Conservation (phyloP, 805 yeast species). For the Cephaloascus fragrans region DNA sequence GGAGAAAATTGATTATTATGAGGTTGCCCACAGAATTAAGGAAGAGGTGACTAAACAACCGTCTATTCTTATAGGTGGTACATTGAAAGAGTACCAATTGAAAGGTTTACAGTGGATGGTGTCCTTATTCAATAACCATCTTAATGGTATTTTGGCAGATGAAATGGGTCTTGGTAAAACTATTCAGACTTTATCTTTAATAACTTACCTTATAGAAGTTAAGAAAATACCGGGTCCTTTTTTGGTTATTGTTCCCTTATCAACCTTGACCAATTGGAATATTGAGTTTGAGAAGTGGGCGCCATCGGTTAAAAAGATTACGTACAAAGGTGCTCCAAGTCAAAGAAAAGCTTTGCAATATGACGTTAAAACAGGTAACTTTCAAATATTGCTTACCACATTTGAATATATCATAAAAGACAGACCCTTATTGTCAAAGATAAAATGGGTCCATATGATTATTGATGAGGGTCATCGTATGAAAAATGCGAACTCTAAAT, state of each 20-base stretch:
- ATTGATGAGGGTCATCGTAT: slow-evolving; percentile 88
- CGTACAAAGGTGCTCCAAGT: slow-evolving; percentile 70
- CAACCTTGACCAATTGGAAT: slow-evolving; percentile 82
- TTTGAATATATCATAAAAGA: slow-evolving; percentile 77
- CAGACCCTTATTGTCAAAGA: slow-evolving; percentile 56
- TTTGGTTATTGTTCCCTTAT: slow-evolving; percentile 73
- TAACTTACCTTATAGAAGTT: slow-evolving; percentile 59
- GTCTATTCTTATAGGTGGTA: slow-evolving; percentile 62
- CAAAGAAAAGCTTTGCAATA: slow-evolving; percentile 59
- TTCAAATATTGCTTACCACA: slow-evolving; percentile 71
- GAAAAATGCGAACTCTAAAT: slow-evolving; percentile 70
- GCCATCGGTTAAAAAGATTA: slow-evolving; percentile 60
- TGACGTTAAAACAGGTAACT: slow-evolving; percentile 57
- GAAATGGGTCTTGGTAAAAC: slow-evolving; percentile 66
- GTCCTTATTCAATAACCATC: slow-evolving; percentile 47
- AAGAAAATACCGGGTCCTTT: slow-evolving; percentile 63
- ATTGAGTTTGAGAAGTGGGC: slow-evolving; percentile 86
- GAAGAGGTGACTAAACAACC: slow-evolving; percentile 66
- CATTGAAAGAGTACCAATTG: slow-evolving; percentile 65
- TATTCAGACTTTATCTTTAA: slow-evolving; percentile 68
- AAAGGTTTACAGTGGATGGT: slow-evolving; percentile 64
- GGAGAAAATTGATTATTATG: slow-evolving; percentile 69
- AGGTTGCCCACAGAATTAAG: slow-evolving; percentile 68
- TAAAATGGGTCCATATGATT: slow-evolving; percentile 78
- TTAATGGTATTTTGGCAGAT: slow-evolving; percentile 58